Conservation (phyloP, 805 yeast species). For the Gaillardinia entomophila region DNA sequence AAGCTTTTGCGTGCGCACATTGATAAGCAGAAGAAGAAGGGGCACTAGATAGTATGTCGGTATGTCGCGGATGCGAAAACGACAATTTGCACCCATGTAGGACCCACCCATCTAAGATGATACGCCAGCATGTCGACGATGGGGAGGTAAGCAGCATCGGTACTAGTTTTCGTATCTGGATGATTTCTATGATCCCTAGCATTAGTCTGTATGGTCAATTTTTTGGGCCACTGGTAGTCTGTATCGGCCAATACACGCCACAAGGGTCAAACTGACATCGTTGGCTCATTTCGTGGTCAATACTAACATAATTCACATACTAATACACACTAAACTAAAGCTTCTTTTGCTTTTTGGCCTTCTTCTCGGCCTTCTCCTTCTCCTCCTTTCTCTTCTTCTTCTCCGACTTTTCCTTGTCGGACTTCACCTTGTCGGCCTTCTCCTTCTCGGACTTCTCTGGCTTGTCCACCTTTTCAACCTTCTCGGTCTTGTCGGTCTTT, state of each 20-base stretch:
- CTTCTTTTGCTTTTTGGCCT: constrained; percentile 12
- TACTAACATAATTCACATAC: constrained; percentile 3
- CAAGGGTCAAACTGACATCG: no score
- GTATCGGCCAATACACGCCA: no score
- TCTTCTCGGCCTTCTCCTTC: constrained; percentile 5
- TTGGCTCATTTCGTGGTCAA: no score
- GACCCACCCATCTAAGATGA: background rate
- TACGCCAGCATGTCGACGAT: constrained; percentile 1
- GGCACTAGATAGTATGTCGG: constrained; percentile 33
- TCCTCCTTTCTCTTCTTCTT: constrained; percentile 10
- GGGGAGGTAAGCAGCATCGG: no score
- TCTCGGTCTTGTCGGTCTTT: constrained; percentile 11
- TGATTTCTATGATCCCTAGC: no score
- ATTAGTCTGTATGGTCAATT: no score
- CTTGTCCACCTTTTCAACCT: constrained; percentile 3
- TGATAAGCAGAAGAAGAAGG: constrained; percentile 86
- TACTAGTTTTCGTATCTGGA: no score
- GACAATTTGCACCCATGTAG: background rate
- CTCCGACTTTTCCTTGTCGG: constrained; percentile 8
- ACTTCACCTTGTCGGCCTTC: constrained; percentile 3
- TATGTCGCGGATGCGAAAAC: background rate
- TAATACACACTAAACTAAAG: background rate
- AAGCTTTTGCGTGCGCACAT: constrained; percentile 81
- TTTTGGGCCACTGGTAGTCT: no score
- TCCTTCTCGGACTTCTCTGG: constrained; percentile 8